These are phyloP conservation scores for Apocynum venetum DNA, from an alignment of 257 asterid genomes.

Conservation along the genomic window DNA sequence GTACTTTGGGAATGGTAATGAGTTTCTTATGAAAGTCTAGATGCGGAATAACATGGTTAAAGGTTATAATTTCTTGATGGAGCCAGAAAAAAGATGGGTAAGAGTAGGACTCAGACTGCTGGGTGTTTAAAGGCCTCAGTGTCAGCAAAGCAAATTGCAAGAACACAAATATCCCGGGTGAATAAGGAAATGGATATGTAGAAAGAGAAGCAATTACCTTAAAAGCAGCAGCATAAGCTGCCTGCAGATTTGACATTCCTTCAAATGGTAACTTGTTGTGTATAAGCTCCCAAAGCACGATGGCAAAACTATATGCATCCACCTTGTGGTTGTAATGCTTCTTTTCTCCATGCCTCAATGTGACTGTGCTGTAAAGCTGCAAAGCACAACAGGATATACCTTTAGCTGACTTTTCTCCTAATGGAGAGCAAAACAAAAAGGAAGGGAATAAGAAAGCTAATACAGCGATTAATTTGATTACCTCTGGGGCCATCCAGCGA, in stretches of 20 bases:
- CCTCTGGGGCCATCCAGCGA: constrained; percentile 99
- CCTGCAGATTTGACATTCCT: constrained; percentile 97
- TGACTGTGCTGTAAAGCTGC: constrained; percentile 94
- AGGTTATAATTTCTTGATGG: background rate
- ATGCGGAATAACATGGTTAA: background rate
- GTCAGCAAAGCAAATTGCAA: background rate
- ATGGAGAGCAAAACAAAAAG: background rate
- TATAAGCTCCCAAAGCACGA: constrained; percentile 92
- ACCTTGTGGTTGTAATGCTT: constrained; percentile 97
- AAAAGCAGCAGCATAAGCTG: constrained; percentile 98
- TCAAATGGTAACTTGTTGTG: constrained; percentile 78
- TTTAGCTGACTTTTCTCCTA: background rate
- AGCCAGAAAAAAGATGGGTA: background rate
- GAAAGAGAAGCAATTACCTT: constrained; percentile 42
- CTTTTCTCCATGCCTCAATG: constrained; percentile 93
- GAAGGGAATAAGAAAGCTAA: background rate
- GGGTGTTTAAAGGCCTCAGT: background rate
- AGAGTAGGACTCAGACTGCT: background rate
- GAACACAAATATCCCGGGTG: background rate
- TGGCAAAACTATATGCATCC: constrained; percentile 96
- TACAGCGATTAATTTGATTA: constrained; percentile 15
- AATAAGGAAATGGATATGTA: background rate
- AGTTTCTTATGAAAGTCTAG: background rate
- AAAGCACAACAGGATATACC: constrained; percentile 10
- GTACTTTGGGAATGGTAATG: background rate